Evolutionary conservation across 805 yeast species (phyloP).

Genomic region (Lipomyces orientalis): DNA sequence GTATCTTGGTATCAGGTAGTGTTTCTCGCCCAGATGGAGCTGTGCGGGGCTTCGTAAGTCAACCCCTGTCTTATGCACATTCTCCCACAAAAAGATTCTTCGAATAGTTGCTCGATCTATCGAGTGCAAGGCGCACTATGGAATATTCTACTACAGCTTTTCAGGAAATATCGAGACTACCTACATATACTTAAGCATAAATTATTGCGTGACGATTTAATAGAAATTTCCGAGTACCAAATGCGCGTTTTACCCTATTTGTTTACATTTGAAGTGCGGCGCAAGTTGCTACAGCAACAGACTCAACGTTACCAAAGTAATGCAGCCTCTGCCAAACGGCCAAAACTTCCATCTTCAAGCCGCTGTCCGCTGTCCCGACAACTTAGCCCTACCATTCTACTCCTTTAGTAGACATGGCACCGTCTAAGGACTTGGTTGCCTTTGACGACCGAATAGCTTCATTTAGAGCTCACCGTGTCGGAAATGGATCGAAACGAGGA

Average conservation of each 20-base stretch:
- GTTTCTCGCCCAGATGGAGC: background rate
- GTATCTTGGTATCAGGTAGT: background rate
- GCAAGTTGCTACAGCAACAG: background rate
- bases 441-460: conserved; percentile 36
- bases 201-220: background rate
- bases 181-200: background rate
- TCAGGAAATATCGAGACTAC: background rate
- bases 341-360: background rate
- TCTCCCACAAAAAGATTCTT: too few species aligned
- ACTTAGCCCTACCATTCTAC: background rate
- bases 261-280: background rate
- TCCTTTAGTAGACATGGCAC: conserved; percentile 12
- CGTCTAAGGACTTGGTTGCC: conserved; percentile 24
- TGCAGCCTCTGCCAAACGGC: background rate
- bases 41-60: background rate
- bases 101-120: background rate
- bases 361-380: background rate
- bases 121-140: background rate
- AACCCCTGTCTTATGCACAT: too few species aligned
- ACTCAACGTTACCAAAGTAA: background rate
- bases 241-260: too few species aligned
- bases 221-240: background rate
- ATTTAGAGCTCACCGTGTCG: conserved; percentile 25
- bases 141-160: background rate
- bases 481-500: conserved; percentile 16